Conservation (phyloP, 495 filamentous ascomycete species). For the Penicillium simplicissimum region DNA sequence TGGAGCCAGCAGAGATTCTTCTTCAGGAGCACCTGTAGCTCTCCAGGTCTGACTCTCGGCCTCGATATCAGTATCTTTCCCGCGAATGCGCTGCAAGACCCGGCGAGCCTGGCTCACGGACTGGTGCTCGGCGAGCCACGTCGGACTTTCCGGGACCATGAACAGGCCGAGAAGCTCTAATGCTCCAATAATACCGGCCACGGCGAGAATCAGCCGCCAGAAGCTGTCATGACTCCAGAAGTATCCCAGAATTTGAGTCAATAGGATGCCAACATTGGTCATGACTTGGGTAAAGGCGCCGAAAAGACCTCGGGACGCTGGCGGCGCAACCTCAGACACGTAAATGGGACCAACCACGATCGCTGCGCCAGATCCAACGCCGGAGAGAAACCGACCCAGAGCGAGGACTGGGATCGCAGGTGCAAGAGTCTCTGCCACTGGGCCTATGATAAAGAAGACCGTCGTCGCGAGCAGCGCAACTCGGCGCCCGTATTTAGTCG, state of each 20-base stretch:
- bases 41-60: constrained; percentile 71
- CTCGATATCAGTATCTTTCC: constrained; percentile 64
- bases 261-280: constrained; percentile 89
- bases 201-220: constrained; percentile 81
- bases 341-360: constrained; percentile 96
- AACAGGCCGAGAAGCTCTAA: constrained; percentile 66
- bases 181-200: constrained; percentile 67
- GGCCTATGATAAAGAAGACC: constrained; percentile 73
- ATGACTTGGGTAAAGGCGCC: constrained; percentile 91
- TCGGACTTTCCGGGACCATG: constrained; percentile 79
- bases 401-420: constrained; percentile 64
- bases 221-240: constrained; percentile 75
- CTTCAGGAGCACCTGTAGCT: constrained; percentile 43
- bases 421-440: constrained; percentile 70
- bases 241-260: constrained; percentile 80
- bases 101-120: constrained; percentile 60
- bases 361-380: constrained; percentile 80
- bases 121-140: constrained; percentile 74
- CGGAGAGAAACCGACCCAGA: constrained; percentile 75
- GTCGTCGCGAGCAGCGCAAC: constrained; percentile 71
- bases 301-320: constrained; percentile 75
- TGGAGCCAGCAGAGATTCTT: constrained; percentile 48
- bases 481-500: constrained; percentile 71
- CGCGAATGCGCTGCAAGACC: constrained; percentile 72
- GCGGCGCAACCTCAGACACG: constrained; percentile 87